Conservation (phyloP, 139 green algal species). For the Coccomyxa sp. region DNA sequence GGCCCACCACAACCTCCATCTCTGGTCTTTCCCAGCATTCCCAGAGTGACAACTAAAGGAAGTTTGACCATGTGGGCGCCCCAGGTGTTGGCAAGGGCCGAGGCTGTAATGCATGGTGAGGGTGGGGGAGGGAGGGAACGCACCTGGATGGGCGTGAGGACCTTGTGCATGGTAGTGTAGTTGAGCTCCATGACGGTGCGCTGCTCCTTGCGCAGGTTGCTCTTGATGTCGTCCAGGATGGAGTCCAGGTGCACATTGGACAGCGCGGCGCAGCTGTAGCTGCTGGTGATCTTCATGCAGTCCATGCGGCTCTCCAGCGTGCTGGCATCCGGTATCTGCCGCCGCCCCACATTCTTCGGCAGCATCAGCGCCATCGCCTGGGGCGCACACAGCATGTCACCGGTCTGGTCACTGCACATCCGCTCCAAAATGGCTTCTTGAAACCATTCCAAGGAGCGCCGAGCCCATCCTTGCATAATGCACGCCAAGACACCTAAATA, state of each 20-base stretch:
- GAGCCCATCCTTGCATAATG: no score
- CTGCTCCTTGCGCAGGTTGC: slow-evolving; percentile 31
- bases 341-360: neutral
- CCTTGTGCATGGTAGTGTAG: slow-evolving; percentile 8
- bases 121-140: neutral
- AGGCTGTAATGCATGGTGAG: no score
- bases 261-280: neutral
- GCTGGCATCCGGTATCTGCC: neutral
- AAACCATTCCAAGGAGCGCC: no score
- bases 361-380: slow-evolving; percentile 29
- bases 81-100: no score
- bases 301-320: slow-evolving; percentile 18
- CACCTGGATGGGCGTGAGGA: slow-evolving; percentile 22
- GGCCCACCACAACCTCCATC: no score
- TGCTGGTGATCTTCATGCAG: slow-evolving; percentile 18
- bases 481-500: no score
- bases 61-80: no score
- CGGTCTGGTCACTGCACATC: no score
- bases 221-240: slow-evolving; percentile 21
- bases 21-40: no score
- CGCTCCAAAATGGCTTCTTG: no score
- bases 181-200: slow-evolving; percentile 20
- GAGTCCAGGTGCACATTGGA: slow-evolving; percentile 1
- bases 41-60: no score
- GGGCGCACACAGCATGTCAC: neutral